Evolutionary conservation across 140 eudicot species (phyloP).

Genomic region (Bidens hawaiensis): DNA sequence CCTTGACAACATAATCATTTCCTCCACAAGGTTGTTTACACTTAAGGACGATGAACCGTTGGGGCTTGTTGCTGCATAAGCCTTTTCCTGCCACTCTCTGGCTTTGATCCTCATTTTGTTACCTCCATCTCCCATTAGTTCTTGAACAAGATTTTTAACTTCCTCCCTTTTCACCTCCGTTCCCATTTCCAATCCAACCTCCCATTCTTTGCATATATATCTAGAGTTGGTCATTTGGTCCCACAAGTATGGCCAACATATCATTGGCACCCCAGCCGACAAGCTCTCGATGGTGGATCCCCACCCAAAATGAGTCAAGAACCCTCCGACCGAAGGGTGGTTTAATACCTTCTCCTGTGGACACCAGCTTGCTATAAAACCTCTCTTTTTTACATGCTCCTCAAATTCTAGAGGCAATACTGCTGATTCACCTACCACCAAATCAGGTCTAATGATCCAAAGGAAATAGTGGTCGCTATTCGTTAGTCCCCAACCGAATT

Average conservation of each 20-base stretch:
- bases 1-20: slow-evolving; percentile 4
- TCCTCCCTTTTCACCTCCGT: slow-evolving; percentile 18
- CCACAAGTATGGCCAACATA: slow-evolving; percentile 22
- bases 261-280: slow-evolving; percentile 25
- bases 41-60: slow-evolving; percentile 5
- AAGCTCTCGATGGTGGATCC: slow-evolving; percentile 27
- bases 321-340: slow-evolving; percentile 26
- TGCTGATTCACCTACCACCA: slow-evolving; percentile 11
- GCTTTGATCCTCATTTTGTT: slow-evolving; percentile 12
- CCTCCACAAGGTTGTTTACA: slow-evolving; percentile 10
- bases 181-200: slow-evolving; percentile 21
- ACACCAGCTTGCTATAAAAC: slow-evolving; percentile 25
- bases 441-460: slow-evolving; percentile 25
- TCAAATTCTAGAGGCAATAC: slow-evolving; percentile 8
- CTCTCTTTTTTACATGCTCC: slow-evolving; percentile 4
- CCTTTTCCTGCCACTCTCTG: slow-evolving; percentile 11
- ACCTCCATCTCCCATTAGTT: slow-evolving; percentile 32
- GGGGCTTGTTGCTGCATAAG: not conserved
- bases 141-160: slow-evolving; percentile 5
- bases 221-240: slow-evolving; percentile 24
- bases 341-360: slow-evolving; percentile 21
- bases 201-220: slow-evolving; percentile 25
- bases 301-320: slow-evolving; percentile 29
- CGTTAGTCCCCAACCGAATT: slow-evolving; percentile 28
- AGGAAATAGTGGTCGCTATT: slow-evolving; percentile 25